Base-by-base conservation (phyloP, 2,329 filamentous ascomycete genomes). In the Neophaeococcomyces aloes region DNA sequence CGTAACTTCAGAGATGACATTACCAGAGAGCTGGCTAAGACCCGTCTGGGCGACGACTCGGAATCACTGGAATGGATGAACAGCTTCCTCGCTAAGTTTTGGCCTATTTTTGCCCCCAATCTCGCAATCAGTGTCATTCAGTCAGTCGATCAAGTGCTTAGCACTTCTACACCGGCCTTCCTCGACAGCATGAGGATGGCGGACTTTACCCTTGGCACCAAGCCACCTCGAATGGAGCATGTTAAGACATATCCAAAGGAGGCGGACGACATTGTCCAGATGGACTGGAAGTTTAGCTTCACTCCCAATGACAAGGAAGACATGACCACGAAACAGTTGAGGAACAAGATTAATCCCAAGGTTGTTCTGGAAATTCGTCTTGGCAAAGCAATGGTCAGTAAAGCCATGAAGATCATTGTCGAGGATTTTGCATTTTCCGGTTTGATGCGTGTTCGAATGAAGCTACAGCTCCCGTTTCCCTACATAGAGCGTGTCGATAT, bases 201-300 rank as follows among this genome's bases (percentile, higher is more conserved):
- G 66, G 89, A 82, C 0, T 98, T 98, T 62, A 86, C 88, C 0
- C 75, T 98, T 11, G 91, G 91, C 44, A 88, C 85, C 7, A 98
- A 98, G 66, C 89, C 91, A 21, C 93, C 93, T 4, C 80, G 91
- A 23, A 77, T 98, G 71, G 91, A 98, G 65, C 88, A 96, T 59
- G 91, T 98, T 64, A 96, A 94, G 71, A 94, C 91, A 0, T 95
- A 98, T 56, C 89, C 89, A 46, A 94, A 91, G 64, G 86, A 85
- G 1, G 86, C 95, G 55, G 88, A 95, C 51, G 91, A 98, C 59
- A 81, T 88, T 46, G 86, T 98, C 32, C 77, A 96, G 58, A 98
- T 98, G 91, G 91, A 98, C 62, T 98, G 91, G 91, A 94, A 94
- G 59, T 98, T 98, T 65, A 96, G 89, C 72, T 98, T 98, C 68